These are phyloP conservation scores for Saccharum spontaneum DNA, from an alignment of 176 grass and related monocot genomes.

Conservation along the genomic window DNA sequence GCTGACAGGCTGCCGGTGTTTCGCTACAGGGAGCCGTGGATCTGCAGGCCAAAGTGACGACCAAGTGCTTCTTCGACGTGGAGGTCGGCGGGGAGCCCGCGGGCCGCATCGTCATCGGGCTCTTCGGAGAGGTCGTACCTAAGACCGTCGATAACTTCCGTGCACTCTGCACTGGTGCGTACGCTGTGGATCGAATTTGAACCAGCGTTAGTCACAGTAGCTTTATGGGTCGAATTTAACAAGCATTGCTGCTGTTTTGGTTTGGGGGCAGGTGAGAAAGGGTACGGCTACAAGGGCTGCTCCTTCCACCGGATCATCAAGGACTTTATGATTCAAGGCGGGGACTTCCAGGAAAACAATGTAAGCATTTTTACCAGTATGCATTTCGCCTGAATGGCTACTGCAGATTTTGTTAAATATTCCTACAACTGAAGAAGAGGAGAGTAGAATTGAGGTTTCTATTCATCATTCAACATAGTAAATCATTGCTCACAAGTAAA, in stretches of 20 bases:
- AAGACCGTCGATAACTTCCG: constrained; percentile 60
- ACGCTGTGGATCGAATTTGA: neutral
- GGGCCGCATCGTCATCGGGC: constrained; percentile 61
- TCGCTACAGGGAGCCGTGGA: constrained; percentile 35
- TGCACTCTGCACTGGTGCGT: constrained; percentile 65
- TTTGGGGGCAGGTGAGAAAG: constrained; percentile 55
- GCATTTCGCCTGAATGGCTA: neutral
- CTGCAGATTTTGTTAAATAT: neutral
- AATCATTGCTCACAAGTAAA: neutral
- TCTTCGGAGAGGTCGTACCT: constrained; percentile 68
- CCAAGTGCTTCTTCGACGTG: constrained; percentile 64
- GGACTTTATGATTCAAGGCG: constrained; percentile 87
- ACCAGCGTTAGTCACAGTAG: neutral
- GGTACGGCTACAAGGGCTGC: constrained; percentile 70
- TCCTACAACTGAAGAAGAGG: neutral
- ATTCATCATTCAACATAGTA: neutral
- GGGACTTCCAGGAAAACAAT: constrained; percentile 62
- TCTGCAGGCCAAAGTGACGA: constrained; percentile 57
- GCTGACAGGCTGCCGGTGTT: neutral
- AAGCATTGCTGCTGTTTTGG: neutral
- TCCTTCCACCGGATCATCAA: constrained; percentile 83
- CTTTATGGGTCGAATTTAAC: neutral
- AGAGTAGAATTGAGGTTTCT: neutral
- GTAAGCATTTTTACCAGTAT: constrained; percentile 20
- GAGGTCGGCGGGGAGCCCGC: constrained; percentile 46